A percentile compares a stretch with the other conserved stretches of the same genome.
Evolutionary conservation across 768 basidiomycete species (phyloP).

Genomic region (Tricholoma furcatifolium): DNA sequence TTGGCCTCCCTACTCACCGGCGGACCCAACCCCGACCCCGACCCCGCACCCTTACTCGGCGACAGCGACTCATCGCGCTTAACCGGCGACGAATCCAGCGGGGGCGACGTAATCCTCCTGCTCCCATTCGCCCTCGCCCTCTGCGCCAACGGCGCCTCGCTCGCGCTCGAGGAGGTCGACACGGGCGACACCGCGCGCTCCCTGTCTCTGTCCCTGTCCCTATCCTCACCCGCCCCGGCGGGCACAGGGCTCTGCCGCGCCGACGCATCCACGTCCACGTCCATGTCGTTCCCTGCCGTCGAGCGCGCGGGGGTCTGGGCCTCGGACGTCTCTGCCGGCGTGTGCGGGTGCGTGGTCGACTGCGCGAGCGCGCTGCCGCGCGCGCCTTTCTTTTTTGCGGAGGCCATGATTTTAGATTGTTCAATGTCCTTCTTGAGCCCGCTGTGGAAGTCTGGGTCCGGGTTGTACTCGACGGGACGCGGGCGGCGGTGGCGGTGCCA

Average conservation of each 20-base stretch:
- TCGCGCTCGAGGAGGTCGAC: constrained; percentile 70
- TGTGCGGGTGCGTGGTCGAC: constrained; percentile 35
- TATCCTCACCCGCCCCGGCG: not conserved
- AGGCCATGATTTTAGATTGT: constrained; percentile 40
- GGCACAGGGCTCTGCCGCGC: constrained; percentile 34
- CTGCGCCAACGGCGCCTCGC: constrained; percentile 73
- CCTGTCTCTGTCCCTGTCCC: constrained; percentile 34
- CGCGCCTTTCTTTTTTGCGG: constrained; percentile 57
- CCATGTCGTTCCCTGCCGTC: constrained; percentile 23
- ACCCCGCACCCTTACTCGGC: too few species aligned
- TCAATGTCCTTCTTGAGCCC: constrained; percentile 58
- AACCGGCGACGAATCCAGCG: constrained; percentile 21
- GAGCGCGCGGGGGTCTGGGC: constrained; percentile 52
- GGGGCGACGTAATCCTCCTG: constrained; percentile 21
- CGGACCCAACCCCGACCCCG: too few species aligned
- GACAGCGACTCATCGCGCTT: too few species aligned
- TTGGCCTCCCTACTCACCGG: too few species aligned
- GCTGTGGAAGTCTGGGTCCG: constrained; percentile 69
- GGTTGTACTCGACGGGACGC: constrained; percentile 77
- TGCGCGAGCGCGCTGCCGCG: constrained; percentile 48
- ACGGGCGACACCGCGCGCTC: constrained; percentile 70
- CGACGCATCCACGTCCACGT: constrained; percentile 21
- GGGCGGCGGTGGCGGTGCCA: constrained; percentile 87
- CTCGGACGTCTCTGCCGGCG: constrained; percentile 42
- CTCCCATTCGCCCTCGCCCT: constrained; percentile 58